Base-by-base conservation (phyloP, 2,329 filamentous ascomycete species). In the Cryoendolithus antarcticus region DNA sequence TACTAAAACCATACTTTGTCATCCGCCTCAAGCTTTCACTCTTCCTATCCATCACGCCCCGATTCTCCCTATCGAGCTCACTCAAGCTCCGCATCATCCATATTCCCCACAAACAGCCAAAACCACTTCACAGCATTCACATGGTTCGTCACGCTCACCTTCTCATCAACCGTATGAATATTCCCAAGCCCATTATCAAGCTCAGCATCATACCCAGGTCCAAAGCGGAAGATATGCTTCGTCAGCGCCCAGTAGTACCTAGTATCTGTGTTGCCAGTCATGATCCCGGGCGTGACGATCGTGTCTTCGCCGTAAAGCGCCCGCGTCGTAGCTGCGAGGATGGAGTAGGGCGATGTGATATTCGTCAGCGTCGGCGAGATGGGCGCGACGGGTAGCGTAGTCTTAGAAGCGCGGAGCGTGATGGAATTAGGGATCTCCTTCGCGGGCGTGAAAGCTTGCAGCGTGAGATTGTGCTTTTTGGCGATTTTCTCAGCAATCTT, bases 391-490 rank as follows among this genome's bases (percentile, higher is more conserved):
- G 48, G 40, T 10, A 61, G 50, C 1, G 52, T 52, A 2, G 45
- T 53, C 4, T 50, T 37, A 7, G 40, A 42, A 8, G 51, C 37
- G 9, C 40, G 49, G 15, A 61, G 48, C 21, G 50, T 50, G 37
- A 61, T 58, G 36, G 53, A 53, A 6, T 48, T 46, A n/a, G 53
- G 48, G 9, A 43, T 53, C 13, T 60, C 55, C 4, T 60, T 51
- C 12, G 59, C 52, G n/a, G 58, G 61, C 44, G 66, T 60, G 44
- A 72, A 72, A 2, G 64, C 62, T 33, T 66, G 57, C n/a, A 73
- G 54, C 1, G 57, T 59, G 11, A 75, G 52, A 19, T 69, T 65
- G 45, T 70, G 66, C 30, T 66, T 65, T 42, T 67, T 57, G 0
- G 67, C 64, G 30, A 74, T 60, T 2, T 66, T 64, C 31, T 57